phyloP scores from a whole-genome alignment of 2,329 filamentous ascomycete genomes.

The Basipetospora chlamydospora region DNA sequence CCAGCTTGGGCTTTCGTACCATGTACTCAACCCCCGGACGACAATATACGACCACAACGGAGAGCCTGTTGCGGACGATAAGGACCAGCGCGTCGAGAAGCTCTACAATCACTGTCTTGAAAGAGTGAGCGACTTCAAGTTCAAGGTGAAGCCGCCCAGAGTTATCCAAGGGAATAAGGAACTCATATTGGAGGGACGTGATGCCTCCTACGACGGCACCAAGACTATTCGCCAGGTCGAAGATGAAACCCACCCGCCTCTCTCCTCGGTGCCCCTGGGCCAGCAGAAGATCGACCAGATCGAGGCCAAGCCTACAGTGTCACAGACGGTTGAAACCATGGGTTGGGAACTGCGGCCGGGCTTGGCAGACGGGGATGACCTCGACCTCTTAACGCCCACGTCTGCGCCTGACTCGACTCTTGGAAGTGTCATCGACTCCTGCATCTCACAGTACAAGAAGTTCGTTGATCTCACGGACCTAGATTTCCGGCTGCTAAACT shows the following conservation, averaged over 20 bases:
- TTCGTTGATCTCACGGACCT: slow-evolving; percentile 72
- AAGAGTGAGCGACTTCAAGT: slow-evolving; percentile 78
- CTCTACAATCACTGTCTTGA: slow-evolving; percentile 93
- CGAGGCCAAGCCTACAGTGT: slow-evolving; percentile 28
- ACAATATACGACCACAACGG: slow-evolving; percentile 82
- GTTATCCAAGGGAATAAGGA: slow-evolving; percentile 72
- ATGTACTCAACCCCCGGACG: slow-evolving; percentile 63
- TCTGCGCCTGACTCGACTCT: slow-evolving; percentile 55
- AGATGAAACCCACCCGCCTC: slow-evolving; percentile 44
- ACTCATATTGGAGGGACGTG: slow-evolving; percentile 68
- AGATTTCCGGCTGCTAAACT: slow-evolving; percentile 85
- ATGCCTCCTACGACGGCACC: slow-evolving; percentile 54
- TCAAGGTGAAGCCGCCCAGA: slow-evolving; percentile 54
- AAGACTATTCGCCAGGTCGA: slow-evolving; percentile 60
- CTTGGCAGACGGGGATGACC: slow-evolving; percentile 45
- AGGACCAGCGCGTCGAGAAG: slow-evolving; percentile 74
- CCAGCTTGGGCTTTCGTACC: slow-evolving; percentile 77
- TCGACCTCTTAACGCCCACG: slow-evolving; percentile 57
- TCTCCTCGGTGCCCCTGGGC: slow-evolving; percentile 33
- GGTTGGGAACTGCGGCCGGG: slow-evolving; percentile 66
- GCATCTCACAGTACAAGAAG: slow-evolving; percentile 73
- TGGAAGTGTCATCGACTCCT: slow-evolving; percentile 81
- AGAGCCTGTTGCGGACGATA: slow-evolving; percentile 58
- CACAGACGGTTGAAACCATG: slow-evolving; percentile 62
- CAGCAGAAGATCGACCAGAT: not conserved